phyloP scores from a whole-genome alignment of 1,284 basidiomycete genomes.

The Polyporus tsugae region DNA sequence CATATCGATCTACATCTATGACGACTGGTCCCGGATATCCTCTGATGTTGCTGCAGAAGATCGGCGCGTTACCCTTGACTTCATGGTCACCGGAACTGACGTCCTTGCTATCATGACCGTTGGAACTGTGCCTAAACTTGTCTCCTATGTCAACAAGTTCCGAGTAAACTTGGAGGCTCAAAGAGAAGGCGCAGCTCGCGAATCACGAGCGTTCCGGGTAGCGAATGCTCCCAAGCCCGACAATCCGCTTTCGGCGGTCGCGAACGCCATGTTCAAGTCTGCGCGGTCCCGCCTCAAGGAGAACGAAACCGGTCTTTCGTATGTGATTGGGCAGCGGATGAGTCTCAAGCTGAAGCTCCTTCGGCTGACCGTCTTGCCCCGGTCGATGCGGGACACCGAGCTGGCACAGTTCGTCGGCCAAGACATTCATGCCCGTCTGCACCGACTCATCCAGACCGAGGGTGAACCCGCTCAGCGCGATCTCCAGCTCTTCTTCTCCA shows the following conservation, averaged over 20 bases:
- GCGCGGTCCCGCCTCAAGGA: slow-evolving; percentile 75
- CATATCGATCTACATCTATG: slow-evolving; percentile 75
- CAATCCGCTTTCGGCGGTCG: slow-evolving; percentile 82
- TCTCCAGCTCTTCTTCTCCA: slow-evolving; percentile 73
- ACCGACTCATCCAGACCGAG: slow-evolving; percentile 64
- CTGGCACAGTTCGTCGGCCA: slow-evolving; percentile 75
- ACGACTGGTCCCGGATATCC: slow-evolving; percentile 79
- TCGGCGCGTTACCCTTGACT: slow-evolving; percentile 76
- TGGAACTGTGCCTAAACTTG: slow-evolving; percentile 75
- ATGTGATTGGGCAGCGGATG: slow-evolving; percentile 76
- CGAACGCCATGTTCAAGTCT: slow-evolving; percentile 82
- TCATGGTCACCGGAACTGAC: slow-evolving; percentile 78
- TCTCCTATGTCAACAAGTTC: slow-evolving; percentile 79
- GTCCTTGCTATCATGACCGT: slow-evolving; percentile 78
- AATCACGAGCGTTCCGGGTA: slow-evolving; percentile 75
- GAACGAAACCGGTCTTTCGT: slow-evolving; percentile 63
- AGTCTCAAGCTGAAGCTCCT: slow-evolving; percentile 69
- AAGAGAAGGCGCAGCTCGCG: slow-evolving; percentile 74
- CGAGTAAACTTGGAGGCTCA: slow-evolving; percentile 76
- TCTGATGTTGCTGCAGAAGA: slow-evolving; percentile 51
- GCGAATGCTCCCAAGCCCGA: slow-evolving; percentile 73
- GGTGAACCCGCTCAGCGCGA: slow-evolving; percentile 61
- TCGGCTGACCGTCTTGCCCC: slow-evolving; percentile 76
- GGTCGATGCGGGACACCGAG: slow-evolving; percentile 76
- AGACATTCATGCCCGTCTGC: slow-evolving; percentile 71